Evolutionary conservation across 495 filamentous ascomycete species (phyloP).

Genomic region (Neurospora intermedia): DNA sequence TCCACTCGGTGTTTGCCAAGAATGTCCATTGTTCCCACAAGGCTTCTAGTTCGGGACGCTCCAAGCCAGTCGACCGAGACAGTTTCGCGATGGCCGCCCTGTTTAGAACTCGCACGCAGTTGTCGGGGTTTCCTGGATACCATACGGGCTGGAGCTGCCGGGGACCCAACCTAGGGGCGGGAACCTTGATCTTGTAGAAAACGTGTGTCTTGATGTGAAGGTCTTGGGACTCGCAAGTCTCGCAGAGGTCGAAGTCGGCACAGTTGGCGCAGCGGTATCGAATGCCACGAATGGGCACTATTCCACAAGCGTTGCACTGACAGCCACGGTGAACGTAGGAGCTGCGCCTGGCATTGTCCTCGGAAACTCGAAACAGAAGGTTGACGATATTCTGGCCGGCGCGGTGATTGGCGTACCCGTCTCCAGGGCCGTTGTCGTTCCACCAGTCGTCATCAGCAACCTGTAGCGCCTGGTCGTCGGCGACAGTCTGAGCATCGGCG

Average conservation of each 20-base stretch:
- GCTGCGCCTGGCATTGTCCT: conserved; percentile 70
- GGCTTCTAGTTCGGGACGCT: conserved; percentile 76
- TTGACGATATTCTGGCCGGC: conserved; percentile 64
- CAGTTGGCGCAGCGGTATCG: conserved; percentile 90
- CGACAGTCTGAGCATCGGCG: conserved; percentile 44
- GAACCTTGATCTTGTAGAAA: conserved; percentile 71
- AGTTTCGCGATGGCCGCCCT: conserved; percentile 53
- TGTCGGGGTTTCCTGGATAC: conserved; percentile 81
- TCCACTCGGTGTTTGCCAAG: conserved; percentile 75
- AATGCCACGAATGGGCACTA: conserved; percentile 80
- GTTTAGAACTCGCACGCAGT: conserved; percentile 48
- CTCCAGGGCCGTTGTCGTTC: conserved; percentile 26
- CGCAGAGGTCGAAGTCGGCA: conserved; percentile 82
- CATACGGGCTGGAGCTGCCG: conserved; percentile 64
- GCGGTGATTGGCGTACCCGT: conserved; percentile 34
- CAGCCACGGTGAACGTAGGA: conserved; percentile 93
- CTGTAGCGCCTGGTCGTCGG: conserved; percentile 47
- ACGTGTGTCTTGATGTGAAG: conserved; percentile 86
- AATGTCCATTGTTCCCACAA: conserved; percentile 95
- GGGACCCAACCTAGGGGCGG: conserved; percentile 35
- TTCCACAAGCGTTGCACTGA: conserved; percentile 76
- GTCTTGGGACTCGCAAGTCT: conserved; percentile 75
- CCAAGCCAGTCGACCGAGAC: conserved; percentile 62
- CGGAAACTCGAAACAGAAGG: conserved; percentile 67
- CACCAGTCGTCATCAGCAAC: conserved; percentile 38